Evolutionary conservation across 2,329 filamentous ascomycete genomes (phyloP).

Genomic region (Erysiphe neolycopersici): DNA sequence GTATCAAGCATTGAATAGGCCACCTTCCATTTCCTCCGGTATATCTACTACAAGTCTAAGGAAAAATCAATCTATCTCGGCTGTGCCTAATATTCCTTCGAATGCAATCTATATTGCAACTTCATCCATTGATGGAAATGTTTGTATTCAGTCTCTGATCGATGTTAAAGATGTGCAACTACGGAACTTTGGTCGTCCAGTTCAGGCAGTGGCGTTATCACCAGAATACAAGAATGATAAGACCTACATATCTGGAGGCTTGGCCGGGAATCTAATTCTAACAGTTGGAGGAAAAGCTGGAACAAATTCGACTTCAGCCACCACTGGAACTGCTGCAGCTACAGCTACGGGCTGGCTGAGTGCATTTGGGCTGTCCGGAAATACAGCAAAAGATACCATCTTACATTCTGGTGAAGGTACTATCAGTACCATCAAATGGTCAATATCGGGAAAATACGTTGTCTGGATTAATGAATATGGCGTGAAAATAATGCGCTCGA

Average conservation of each 20-base stretch:
- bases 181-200: slow-evolving; percentile 76
- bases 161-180: slow-evolving; percentile 77
- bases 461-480: slow-evolving; percentile 93
- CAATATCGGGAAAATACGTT: slow-evolving; percentile 69
- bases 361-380: slow-evolving; percentile 53
- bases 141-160: slow-evolving; percentile 68
- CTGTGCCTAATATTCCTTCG: slow-evolving; percentile 47
- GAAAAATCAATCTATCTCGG: slow-evolving; percentile 10
- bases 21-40: slow-evolving; percentile 17
- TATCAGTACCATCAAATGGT: slow-evolving; percentile 88
- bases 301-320: slow-evolving; percentile 60
- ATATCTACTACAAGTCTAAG: slow-evolving; percentile 19
- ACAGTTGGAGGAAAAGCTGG: slow-evolving; percentile 60
- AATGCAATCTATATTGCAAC: slow-evolving; percentile 88
- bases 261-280: slow-evolving; percentile 65
- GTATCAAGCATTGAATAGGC: slow-evolving; percentile 11
- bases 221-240: slow-evolving; percentile 80
- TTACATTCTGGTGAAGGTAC: slow-evolving; percentile 79
- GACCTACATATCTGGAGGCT: slow-evolving; percentile 71
- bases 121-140: slow-evolving; percentile 83
- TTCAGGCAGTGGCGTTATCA: slow-evolving; percentile 80
- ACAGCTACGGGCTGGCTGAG: slow-evolving; percentile 78
- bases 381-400: slow-evolving; percentile 59
- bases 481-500: slow-evolving; percentile 91
- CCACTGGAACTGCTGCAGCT: slow-evolving; percentile 55